These are phyloP conservation scores for Farysia itapuensis DNA, from an alignment of 1,284 basidiomycete genomes.

Conservation along the genomic window DNA sequence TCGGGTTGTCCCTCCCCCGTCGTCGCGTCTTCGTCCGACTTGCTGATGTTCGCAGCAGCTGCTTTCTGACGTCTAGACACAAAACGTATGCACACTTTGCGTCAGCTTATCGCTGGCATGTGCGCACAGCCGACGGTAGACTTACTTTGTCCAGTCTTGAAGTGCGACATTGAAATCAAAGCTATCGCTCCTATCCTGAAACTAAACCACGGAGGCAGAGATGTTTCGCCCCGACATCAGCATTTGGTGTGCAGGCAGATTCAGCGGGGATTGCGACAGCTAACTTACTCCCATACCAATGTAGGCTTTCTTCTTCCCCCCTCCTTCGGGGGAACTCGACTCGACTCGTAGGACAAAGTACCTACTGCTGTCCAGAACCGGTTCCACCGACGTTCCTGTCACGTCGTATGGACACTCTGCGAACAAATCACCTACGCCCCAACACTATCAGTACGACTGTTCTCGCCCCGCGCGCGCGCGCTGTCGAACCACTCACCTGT, in stretches of 20 bases:
- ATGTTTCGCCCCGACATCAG: not conserved
- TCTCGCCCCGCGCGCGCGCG: no score
- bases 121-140: no score
- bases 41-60: not conserved
- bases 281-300: slow-evolving; percentile 57
- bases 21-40: not conserved
- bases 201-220: slow-evolving; percentile 37
- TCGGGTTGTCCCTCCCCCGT: not conserved
- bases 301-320: slow-evolving; percentile 44
- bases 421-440: slow-evolving; percentile 74
- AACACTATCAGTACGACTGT: no score
- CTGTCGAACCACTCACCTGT: slow-evolving; percentile 26
- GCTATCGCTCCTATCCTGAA: slow-evolving; percentile 51
- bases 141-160: slow-evolving; percentile 89
- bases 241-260: no score
- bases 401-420: slow-evolving; percentile 86
- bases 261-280: no score
- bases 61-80: slow-evolving; percentile 43
- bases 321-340: slow-evolving; percentile 43
- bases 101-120: no score
- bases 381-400: slow-evolving; percentile 78
- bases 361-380: slow-evolving; percentile 90
- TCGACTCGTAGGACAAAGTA: slow-evolving; percentile 91
- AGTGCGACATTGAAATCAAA: slow-evolving; percentile 67
- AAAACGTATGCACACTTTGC: no score